Base-by-base conservation (phyloP, 495 filamentous ascomycete species). In the Penicillium parvum region DNA sequence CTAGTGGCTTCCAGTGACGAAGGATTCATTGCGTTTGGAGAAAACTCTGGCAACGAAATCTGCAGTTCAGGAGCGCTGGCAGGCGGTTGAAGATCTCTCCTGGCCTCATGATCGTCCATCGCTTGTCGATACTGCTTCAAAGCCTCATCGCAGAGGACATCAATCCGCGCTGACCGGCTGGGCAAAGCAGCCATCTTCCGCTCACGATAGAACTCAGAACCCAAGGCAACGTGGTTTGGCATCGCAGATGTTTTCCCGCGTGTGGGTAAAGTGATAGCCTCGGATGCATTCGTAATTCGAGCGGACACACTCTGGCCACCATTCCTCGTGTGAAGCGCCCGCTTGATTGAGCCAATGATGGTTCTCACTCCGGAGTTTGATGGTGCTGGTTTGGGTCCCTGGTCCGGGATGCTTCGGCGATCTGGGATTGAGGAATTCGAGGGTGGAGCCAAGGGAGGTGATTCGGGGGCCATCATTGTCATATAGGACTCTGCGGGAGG, bases 281-380 rank as follows among this genome's bases (percentile, higher is more conserved):
- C 38, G 11, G 47, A 38, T 23, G 49, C 41, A 70, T 73, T 49
- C 20, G 68, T 67, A 41, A 69, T 65, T 18, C 63, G 66, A 16
- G 68, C 64, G 27, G 65, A 56, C 58, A 60, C 26, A 58, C 73
- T 45, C 57, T 72, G 66, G 3, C 55, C 55, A 50, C 63, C 52
- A 49, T 76, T 63, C 58, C 80, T 84, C 28, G 77, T 87, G 52
- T 90, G 87, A 35, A 96, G 61, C n/a, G 83, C 91, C 25, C 91
- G 85, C 30, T 87, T 84, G 23, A 97, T 87, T 47, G 84, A 89
- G 1, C 90, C 90, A 32, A 98, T 73, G 3, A 97, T 71, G 49
- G 81, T 92, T 61, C 82, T 88, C 72, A 97, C 83, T 1, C 88
- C 81, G 9, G 80, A 79, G 37, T 66, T 86, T 10, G 66, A 63